These are phyloP conservation scores for Lolium rigidum DNA, from an alignment of 176 grass and related monocot genomes.

Conservation along the genomic window DNA sequence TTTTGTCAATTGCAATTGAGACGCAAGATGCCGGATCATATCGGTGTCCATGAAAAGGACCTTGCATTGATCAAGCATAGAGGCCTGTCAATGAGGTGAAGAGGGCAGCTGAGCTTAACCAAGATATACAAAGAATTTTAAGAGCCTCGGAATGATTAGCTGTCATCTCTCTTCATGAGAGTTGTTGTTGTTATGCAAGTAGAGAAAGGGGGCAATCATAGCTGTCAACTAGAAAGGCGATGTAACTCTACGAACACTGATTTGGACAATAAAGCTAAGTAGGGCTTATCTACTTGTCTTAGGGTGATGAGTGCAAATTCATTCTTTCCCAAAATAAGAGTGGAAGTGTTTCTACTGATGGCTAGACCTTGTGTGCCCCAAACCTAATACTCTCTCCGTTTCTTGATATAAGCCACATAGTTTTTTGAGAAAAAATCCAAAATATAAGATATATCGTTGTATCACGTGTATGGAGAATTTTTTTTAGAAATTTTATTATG, in stretches of 20 bases:
- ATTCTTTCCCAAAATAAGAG: constrained; percentile 41
- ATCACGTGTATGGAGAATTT: no score
- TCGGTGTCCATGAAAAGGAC: constrained; percentile 38
- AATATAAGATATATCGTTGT: no score
- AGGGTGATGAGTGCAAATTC: constrained; percentile 48
- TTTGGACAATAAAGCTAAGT: constrained; percentile 32
- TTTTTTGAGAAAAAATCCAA: no score
- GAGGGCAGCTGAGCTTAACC: constrained; percentile 25
- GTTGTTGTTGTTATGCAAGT: constrained; percentile 31
- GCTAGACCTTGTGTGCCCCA: constrained; percentile 11
- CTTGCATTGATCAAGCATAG: constrained; percentile 36
- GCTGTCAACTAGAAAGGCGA: constrained; percentile 31
- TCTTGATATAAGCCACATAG: no score
- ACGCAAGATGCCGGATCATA: constrained; percentile 8
- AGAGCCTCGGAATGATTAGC: constrained; percentile 20
- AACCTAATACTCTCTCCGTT: not conserved
- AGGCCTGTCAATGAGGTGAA: constrained; percentile 24
- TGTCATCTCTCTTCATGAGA: constrained; percentile 20
- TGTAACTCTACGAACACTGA: constrained; percentile 39
- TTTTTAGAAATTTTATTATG: no score
- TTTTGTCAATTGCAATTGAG: not conserved
- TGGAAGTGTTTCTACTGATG: constrained; percentile 26
- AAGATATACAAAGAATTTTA: constrained; percentile 21
- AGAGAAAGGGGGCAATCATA: constrained; percentile 35
- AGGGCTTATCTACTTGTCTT: constrained; percentile 27